Evolutionary conservation across 1,139 yeast genomes (phyloP).

Genomic region (Blastobotrys arbuscula): DNA sequence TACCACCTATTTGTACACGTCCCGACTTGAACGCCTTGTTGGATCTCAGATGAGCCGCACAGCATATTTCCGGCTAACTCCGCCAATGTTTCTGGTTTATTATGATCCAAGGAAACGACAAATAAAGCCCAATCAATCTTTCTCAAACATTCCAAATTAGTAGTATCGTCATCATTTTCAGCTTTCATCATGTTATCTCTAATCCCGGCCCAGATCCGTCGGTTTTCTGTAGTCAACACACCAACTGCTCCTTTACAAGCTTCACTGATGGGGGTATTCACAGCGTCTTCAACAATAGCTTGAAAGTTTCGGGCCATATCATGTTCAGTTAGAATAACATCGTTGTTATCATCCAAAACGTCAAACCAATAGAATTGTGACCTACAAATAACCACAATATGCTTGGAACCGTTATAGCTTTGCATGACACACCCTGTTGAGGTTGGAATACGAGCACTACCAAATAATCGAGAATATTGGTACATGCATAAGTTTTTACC

Average conservation of each 20-base stretch:
- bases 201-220: conserved; percentile 77
- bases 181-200: conserved; percentile 47
- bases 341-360: conserved; percentile 67
- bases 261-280: conserved; percentile 53
- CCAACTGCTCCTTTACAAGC: conserved; percentile 83
- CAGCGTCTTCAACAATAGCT: conserved; percentile 69
- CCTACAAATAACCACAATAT: conserved; percentile 75
- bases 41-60: conserved; percentile 75
- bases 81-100: conserved; percentile 58
- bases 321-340: conserved; percentile 63
- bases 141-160: conserved; percentile 62
- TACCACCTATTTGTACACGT: conserved; percentile 95
- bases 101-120: conserved; percentile 75
- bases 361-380: conserved; percentile 94
- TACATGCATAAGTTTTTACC: conserved; percentile 78
- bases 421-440: conserved; percentile 79
- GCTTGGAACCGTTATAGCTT: conserved; percentile 67
- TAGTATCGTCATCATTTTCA: conserved; percentile 23
- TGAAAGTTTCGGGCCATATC: conserved; percentile 72
- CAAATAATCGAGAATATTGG: conserved; percentile 80
- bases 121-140: conserved; percentile 78
- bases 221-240: conserved; percentile 79
- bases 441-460: conserved; percentile 81
- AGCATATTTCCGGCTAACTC: conserved; percentile 77
- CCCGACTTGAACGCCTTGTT: conserved; percentile 84